Evolutionary conservation across 768 basidiomycete genomes (phyloP).

Genomic region (Scleroderma citrinum): DNA sequence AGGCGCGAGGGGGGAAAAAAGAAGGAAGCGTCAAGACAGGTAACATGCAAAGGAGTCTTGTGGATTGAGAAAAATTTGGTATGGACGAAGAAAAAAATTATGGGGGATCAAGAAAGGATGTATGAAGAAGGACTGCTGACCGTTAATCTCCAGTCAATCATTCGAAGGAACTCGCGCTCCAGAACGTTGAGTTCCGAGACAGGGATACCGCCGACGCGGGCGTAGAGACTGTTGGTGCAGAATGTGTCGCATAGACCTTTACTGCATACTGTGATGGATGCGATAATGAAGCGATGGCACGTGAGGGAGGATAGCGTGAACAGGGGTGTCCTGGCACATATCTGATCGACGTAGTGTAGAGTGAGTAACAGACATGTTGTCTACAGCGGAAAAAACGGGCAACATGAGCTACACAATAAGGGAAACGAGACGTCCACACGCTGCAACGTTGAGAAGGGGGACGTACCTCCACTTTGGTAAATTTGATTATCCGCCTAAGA

Average conservation of each 20-base stretch:
- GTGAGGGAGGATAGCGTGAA: conserved; percentile 96
- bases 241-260: conserved; percentile 96
- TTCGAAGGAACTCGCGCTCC: conserved; percentile 87
- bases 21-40: conserved; percentile 8
- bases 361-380: conserved; percentile 76
- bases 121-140: conserved; percentile 49
- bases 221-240: conserved; percentile 91
- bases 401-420: conserved; percentile 2
- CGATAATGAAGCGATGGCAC: conserved; percentile 95
- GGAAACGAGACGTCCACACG: neutral
- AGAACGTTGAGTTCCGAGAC: conserved; percentile 88
- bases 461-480: conserved; percentile 91
- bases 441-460: neutral
- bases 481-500: conserved; percentile 86
- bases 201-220: conserved; percentile 93
- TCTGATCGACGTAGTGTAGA: conserved; percentile 89
- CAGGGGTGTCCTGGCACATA: conserved; percentile 77
- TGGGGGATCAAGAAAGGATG: conserved; percentile 2
- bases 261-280: conserved; percentile 85
- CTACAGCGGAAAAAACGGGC: conserved; percentile 31
- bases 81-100: conserved; percentile 10
- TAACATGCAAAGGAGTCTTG: conserved; percentile 5
- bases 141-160: conserved; percentile 92
- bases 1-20: conserved; percentile 23
- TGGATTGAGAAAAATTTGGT: conserved; percentile 7